These are phyloP conservation scores for Termitomyces eurrhizus DNA, from an alignment of 768 basidiomycete species.

Conservation along the genomic window DNA sequence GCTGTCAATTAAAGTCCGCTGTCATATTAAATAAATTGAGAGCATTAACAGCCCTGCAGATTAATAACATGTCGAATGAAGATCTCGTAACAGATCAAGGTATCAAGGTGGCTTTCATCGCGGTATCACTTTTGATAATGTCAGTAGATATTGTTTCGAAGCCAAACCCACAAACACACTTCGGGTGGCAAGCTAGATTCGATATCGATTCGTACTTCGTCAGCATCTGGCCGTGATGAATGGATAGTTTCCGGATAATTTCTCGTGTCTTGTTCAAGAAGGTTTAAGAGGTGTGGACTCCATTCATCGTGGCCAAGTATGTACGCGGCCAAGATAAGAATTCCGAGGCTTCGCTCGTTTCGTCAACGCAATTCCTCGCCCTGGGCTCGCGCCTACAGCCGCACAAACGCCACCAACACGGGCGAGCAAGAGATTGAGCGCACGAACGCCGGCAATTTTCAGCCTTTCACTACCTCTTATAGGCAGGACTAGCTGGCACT, in stretches of 20 bases:
- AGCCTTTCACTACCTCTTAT: neutral
- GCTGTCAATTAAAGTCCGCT: neutral
- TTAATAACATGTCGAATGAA: neutral
- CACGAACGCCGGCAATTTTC: neutral
- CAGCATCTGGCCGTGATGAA: neutral
- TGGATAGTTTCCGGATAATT: neutral
- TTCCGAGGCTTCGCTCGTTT: neutral
- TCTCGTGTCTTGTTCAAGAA: slow-evolving; percentile 9
- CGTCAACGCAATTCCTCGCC: neutral
- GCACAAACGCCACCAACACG: no score
- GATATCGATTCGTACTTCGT: neutral
- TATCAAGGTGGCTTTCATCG: neutral
- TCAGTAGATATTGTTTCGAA: neutral
- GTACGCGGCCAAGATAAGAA: neutral
- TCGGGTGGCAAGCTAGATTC: slow-evolving; percentile 8
- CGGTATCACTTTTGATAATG: neutral
- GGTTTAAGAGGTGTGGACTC: neutral
- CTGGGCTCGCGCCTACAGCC: no score
- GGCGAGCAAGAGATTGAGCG: neutral
- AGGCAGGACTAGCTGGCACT: neutral
- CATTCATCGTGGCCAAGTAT: neutral
- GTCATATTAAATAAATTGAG: neutral
- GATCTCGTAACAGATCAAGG: neutral
- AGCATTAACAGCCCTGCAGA: neutral
- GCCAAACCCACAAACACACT: neutral